These are phyloP conservation scores for Phylloporus arenicola DNA, from an alignment of 768 basidiomycete species.

Conservation along the genomic window DNA sequence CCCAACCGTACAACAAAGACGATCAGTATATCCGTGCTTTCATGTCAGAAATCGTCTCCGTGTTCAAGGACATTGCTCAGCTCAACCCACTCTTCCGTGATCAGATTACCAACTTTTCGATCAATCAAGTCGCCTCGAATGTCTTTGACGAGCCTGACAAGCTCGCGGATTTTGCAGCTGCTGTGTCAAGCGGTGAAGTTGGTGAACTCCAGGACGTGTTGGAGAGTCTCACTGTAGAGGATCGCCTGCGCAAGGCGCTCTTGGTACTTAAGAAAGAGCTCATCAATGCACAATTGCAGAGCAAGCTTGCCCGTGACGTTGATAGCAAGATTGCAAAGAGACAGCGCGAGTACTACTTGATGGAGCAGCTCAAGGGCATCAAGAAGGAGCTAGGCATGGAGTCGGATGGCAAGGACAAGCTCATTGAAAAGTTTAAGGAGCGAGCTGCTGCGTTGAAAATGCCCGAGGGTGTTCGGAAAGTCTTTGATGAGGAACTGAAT, in stretches of 20 bases:
- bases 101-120: conserved; percentile 94
- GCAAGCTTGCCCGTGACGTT: conserved; percentile 87
- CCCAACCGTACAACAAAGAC: conserved; percentile 84
- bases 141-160: conserved; percentile 98
- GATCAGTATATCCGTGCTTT: conserved; percentile 94
- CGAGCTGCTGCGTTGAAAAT: conserved; percentile 76
- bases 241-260: conserved; percentile 83
- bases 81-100: conserved; percentile 97
- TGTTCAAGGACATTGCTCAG: conserved; percentile 98
- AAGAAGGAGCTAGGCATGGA: conserved; percentile 97
- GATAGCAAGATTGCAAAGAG: conserved; percentile 93
- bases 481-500: conserved; percentile 92
- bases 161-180: conserved; percentile 95
- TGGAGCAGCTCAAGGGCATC: conserved; percentile 95
- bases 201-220: conserved; percentile 90
- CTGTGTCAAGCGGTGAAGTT: conserved; percentile 90
- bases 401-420: conserved; percentile 89
- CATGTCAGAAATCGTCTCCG: conserved; percentile 93
- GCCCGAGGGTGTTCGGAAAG: conserved; percentile 85
- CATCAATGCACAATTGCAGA: conserved; percentile 93
- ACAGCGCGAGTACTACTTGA: conserved; percentile 91
- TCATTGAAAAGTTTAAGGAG: conserved; percentile 89
- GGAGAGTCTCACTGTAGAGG: conserved; percentile 80
- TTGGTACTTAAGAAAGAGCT: conserved; percentile 96
- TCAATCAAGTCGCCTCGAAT: conserved; percentile 86